These are phyloP conservation scores for Brassica napus DNA, from an alignment of 345 rosid species.

Conservation along the genomic window DNA sequence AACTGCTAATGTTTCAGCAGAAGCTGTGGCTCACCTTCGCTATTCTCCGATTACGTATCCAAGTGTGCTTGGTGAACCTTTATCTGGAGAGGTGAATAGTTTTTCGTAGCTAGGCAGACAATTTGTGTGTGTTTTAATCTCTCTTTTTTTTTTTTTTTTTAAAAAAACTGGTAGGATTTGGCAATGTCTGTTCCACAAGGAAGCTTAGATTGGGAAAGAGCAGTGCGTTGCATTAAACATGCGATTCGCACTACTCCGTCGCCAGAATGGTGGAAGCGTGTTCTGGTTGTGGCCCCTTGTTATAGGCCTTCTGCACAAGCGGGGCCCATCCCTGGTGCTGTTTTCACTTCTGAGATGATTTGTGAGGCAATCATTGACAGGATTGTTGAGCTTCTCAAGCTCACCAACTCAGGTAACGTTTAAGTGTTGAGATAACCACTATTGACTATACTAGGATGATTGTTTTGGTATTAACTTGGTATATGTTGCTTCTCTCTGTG, in stretches of 20 bases:
- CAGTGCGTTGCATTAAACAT: conserved; percentile 92
- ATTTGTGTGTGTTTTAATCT: conserved; percentile 7
- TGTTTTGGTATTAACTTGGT: conserved; percentile 32
- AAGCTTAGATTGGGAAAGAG: conserved; percentile 99
- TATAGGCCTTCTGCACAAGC: conserved; percentile 67
- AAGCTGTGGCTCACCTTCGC: conserved; percentile 68
- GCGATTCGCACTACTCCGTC: conserved; percentile 95
- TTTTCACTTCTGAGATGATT: conserved; percentile 87
- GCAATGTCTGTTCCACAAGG: conserved; percentile 85
- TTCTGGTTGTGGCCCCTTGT: conserved; percentile 87
- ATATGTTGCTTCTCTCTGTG: conserved; percentile 33
- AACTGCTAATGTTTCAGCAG: conserved; percentile 69
- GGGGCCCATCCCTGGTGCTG: conserved; percentile 87
- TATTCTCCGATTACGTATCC: conserved; percentile 96
- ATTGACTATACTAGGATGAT: conserved; percentile 2
- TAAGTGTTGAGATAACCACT: conserved; percentile 9
- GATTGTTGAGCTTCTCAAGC: conserved; percentile 86
- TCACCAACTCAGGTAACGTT: conserved; percentile 77
- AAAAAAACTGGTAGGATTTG: conserved; percentile 61
- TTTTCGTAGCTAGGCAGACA: conserved; percentile 1
- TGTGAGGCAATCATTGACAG: conserved; percentile 92
- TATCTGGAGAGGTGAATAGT: conserved; percentile 82
- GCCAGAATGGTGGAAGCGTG: conserved; percentile 99
- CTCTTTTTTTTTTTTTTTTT: background rate
- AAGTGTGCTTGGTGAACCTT: conserved; percentile 96